phyloP scores from a whole-genome alignment of 2,329 filamentous ascomycete genomes.

The Xylaria sp. region DNA sequence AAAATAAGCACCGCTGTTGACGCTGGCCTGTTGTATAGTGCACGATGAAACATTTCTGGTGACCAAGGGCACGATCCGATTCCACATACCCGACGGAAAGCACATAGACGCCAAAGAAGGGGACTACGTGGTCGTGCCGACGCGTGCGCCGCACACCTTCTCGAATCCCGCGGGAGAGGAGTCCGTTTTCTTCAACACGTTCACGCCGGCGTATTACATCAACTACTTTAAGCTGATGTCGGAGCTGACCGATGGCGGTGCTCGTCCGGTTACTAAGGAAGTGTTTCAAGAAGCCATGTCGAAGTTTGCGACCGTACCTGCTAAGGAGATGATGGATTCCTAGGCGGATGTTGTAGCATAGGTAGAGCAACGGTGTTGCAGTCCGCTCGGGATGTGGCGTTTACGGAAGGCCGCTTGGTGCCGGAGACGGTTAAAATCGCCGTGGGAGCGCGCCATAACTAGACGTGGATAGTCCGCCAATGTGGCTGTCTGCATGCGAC shows the following conservation, averaged over 20 bases:
- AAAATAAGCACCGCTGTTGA: conserved; percentile 1
- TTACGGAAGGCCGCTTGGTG: background rate
- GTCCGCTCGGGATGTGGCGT: background rate
- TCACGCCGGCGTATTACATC: conserved; percentile 67
- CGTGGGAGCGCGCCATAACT: background rate
- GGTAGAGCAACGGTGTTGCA: background rate
- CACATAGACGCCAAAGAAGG: conserved; percentile 60
- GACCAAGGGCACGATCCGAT: conserved; percentile 62
- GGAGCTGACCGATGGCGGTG: conserved; percentile 54
- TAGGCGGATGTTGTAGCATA: conserved; percentile 1
- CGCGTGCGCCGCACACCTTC: conserved; percentile 66
- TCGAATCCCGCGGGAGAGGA: conserved; percentile 65
- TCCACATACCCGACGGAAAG: conserved; percentile 58
- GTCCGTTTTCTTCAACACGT: conserved; percentile 66
- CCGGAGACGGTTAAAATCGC: background rate
- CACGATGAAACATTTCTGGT: conserved; percentile 69
- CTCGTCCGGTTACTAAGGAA: conserved; percentile 59
- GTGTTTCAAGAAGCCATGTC: conserved; percentile 61
- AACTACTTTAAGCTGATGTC: conserved; percentile 66
- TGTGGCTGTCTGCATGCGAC: conserved; percentile 16
- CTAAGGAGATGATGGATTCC: conserved; percentile 21
- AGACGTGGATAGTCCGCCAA: conserved; percentile 1
- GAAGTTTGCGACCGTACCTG: conserved; percentile 59
- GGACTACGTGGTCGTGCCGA: conserved; percentile 66
- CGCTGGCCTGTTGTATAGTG: conserved; percentile 12